phyloP scores from a whole-genome alignment of 331 rosid species.

The Pyrus hybrid region DNA sequence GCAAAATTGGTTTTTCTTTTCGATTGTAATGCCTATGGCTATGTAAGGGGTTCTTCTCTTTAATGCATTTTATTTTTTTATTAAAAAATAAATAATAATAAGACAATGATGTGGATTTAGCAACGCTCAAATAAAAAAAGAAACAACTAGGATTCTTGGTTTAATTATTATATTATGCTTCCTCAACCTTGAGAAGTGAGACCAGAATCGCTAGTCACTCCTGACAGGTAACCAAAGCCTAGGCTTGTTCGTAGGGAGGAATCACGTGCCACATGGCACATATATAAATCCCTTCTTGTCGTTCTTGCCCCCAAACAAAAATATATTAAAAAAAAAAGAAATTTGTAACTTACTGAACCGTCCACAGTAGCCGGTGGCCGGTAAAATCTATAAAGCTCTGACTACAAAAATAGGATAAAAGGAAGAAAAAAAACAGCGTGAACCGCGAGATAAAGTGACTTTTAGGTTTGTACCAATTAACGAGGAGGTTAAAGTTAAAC shows the following conservation, averaged over 20 bases:
- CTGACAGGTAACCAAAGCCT: not conserved
- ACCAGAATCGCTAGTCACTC: not conserved
- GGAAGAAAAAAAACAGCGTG: not conserved
- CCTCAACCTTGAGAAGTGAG: not conserved
- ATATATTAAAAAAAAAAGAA: too few species aligned
- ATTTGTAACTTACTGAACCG: not conserved
- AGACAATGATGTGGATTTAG: too few species aligned
- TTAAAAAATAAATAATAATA: too few species aligned
- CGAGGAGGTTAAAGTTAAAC: constrained; percentile 2
- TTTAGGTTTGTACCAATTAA: not conserved
- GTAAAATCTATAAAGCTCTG: not conserved
- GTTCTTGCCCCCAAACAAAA: not conserved
- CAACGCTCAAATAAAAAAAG: too few species aligned
- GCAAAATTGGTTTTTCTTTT: too few species aligned
- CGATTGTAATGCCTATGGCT: too few species aligned
- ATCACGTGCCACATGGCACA: constrained; percentile 30
- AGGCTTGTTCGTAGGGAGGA: constrained; percentile 3
- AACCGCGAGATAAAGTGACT: constrained; percentile 6
- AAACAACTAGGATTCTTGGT: too few species aligned
- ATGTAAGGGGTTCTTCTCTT: too few species aligned
- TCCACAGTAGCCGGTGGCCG: not conserved
- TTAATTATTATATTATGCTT: not conserved
- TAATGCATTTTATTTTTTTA: too few species aligned
- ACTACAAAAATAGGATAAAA: too few species aligned
- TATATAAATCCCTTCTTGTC: too few species aligned